Percentiles rank a stretch among this genome's conserved stretches.
Evolutionary conservation across 2,329 filamentous ascomycete species (phyloP).

Genomic region (Beauveria brongniartii): DNA sequence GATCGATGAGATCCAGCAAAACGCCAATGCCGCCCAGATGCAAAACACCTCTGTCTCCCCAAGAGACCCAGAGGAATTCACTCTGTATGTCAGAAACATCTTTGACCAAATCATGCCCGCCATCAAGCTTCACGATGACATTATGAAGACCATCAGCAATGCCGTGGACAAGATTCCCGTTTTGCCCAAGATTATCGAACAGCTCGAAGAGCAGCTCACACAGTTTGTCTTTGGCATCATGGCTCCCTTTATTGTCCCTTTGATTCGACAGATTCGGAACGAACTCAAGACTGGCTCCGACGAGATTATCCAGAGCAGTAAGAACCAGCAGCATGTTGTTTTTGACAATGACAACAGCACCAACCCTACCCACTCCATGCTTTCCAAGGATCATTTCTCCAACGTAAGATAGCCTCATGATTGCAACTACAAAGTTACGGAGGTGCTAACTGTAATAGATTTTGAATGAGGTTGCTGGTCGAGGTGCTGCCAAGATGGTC

Average conservation of each 20-base stretch:
- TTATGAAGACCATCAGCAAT: conserved; percentile 70
- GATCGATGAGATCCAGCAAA: conserved; percentile 70
- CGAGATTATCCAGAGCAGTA: conserved; percentile 79
- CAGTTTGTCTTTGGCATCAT: conserved; percentile 88
- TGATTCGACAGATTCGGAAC: conserved; percentile 78
- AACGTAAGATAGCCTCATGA: conserved; percentile 44
- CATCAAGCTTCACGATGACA: conserved; percentile 82
- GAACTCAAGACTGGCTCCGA: conserved; percentile 80
- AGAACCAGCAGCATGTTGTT: conserved; percentile 76
- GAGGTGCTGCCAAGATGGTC: conserved; percentile 69
- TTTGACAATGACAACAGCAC: conserved; percentile 69
- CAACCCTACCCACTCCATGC: conserved; percentile 82
- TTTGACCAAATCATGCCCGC: conserved; percentile 79
- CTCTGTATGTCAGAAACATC: conserved; percentile 63
- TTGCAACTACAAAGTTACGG: background rate
- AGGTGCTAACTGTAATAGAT: conserved; percentile 33
- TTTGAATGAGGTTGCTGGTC: conserved; percentile 81
- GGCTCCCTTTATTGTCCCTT: conserved; percentile 77
- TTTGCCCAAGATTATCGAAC: conserved; percentile 75
- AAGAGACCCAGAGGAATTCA: conserved; percentile 76
- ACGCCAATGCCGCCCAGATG: conserved; percentile 68
- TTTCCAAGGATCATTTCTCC: conserved; percentile 88
- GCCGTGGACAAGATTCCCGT: conserved; percentile 81
- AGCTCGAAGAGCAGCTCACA: conserved; percentile 79
- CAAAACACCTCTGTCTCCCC: conserved; percentile 67